phyloP scores from a whole-genome alignment of 345 rosid genomes.

The Anacardium occidentale region DNA sequence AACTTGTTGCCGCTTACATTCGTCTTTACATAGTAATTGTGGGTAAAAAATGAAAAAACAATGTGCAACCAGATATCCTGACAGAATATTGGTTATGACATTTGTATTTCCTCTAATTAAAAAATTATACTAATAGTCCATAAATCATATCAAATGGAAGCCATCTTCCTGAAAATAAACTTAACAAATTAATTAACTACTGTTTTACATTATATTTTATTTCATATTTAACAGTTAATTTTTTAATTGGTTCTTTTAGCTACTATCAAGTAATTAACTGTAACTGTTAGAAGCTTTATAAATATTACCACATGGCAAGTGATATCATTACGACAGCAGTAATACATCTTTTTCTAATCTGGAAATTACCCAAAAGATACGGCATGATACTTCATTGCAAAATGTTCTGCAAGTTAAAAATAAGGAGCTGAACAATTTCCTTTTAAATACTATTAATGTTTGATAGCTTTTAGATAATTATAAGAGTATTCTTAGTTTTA shows the following conservation, averaged over 20 bases:
- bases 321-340: background rate
- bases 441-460: background rate
- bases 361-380: background rate
- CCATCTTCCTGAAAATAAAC: constrained; percentile 5
- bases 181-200: background rate
- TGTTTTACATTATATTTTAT: background rate
- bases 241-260: background rate
- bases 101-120: background rate
- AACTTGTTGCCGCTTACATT: too few species aligned
- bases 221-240: background rate
- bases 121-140: constrained; percentile 5
- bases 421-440: background rate
- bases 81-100: background rate
- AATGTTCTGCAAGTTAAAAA: background rate
- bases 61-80: background rate
- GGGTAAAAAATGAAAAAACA: background rate
- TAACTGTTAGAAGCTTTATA: background rate
- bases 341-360: background rate
- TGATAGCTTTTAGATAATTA: background rate
- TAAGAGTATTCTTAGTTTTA: constrained; percentile 5
- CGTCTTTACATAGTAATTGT: too few species aligned
- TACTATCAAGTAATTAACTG: background rate
- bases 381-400: background rate
- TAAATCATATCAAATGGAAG: background rate
- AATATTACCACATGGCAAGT: background rate